Evolutionary conservation across 2,329 filamentous ascomycete species (phyloP).

Genomic region (Parastagonospora avenae): DNA sequence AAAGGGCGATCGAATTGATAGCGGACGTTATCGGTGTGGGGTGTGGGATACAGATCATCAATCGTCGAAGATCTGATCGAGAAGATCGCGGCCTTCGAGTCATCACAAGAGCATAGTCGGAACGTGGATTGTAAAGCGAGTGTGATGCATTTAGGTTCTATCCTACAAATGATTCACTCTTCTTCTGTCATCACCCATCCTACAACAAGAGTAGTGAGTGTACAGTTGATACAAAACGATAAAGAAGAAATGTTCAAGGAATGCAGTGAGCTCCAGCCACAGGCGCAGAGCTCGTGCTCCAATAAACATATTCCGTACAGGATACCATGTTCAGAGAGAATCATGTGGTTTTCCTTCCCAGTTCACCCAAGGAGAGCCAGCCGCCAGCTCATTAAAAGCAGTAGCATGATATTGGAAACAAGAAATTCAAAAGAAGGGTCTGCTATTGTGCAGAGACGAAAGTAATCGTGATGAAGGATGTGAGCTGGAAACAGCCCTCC

Average conservation of each 20-base stretch:
- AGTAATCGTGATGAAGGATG: constrained; percentile 32
- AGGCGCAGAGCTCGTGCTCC: constrained; percentile 42
- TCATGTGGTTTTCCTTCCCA: not conserved
- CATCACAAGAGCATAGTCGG: no score
- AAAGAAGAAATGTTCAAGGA: constrained; percentile 32
- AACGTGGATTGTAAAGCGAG: constrained; percentile 30
- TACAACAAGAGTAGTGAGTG: constrained; percentile 16
- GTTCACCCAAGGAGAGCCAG: constrained; percentile 24
- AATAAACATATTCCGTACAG: constrained; percentile 18
- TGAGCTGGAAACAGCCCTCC: constrained; percentile 22
- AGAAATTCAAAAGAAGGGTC: constrained; percentile 34
- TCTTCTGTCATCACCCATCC: constrained; percentile 9
- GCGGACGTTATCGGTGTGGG: not conserved
- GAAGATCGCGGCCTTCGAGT: not conserved
- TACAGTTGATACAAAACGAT: constrained; percentile 13
- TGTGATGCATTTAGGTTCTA: constrained; percentile 46
- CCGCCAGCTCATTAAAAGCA: constrained; percentile 44
- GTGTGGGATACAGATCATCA: not conserved
- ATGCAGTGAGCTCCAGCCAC: constrained; percentile 44
- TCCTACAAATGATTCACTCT: constrained; percentile 34
- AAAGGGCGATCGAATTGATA: not conserved
- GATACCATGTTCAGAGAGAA: constrained; percentile 19
- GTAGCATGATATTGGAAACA: constrained; percentile 34
- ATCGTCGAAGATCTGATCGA: not conserved
- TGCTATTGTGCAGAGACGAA: constrained; percentile 37